Conservation (phyloP, 106 monocot species). For the Allium cepa region DNA sequence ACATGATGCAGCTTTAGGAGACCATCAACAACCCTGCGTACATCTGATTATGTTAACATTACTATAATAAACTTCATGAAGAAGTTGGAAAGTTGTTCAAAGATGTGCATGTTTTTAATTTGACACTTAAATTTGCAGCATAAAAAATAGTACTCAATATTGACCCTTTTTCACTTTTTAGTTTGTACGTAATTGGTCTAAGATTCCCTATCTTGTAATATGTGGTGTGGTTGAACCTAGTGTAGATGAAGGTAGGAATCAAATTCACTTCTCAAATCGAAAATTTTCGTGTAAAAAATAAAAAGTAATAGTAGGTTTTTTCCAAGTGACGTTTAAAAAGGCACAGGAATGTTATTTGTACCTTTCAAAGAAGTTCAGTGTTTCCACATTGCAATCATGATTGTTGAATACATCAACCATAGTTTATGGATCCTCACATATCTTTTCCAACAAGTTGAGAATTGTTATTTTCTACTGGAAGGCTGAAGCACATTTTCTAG, state of each 20-base stretch:
- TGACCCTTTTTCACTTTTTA: too few species aligned
- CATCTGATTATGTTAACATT: conserved; percentile 76
- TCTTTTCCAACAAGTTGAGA: conserved; percentile 77
- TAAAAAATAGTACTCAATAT: too few species aligned
- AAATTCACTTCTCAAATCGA: too few species aligned
- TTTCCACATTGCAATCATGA: conserved; percentile 94
- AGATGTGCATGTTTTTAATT: background rate
- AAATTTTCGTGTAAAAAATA: too few species aligned
- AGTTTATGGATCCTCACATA: conserved; percentile 83
- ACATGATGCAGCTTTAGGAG: conserved; percentile 83
- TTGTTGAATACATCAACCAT: conserved; percentile 92
- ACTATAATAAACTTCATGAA: conserved; percentile 46
- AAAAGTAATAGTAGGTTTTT: too few species aligned
- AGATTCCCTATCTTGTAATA: too few species aligned
- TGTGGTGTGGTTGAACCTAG: too few species aligned
- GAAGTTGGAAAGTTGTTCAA: background rate
- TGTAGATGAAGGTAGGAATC: too few species aligned
- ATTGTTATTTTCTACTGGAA: conserved; percentile 89
- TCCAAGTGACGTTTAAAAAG: background rate
- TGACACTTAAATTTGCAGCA: too few species aligned
- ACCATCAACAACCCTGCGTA: conserved; percentile 93
- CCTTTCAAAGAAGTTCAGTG: conserved; percentile 97
- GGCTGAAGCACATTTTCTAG: conserved; percentile 95
- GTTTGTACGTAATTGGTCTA: too few species aligned
- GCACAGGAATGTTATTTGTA: conserved; percentile 10